Conservation (phyloP, 345 rosid species). For the Adansonia digitata region DNA sequence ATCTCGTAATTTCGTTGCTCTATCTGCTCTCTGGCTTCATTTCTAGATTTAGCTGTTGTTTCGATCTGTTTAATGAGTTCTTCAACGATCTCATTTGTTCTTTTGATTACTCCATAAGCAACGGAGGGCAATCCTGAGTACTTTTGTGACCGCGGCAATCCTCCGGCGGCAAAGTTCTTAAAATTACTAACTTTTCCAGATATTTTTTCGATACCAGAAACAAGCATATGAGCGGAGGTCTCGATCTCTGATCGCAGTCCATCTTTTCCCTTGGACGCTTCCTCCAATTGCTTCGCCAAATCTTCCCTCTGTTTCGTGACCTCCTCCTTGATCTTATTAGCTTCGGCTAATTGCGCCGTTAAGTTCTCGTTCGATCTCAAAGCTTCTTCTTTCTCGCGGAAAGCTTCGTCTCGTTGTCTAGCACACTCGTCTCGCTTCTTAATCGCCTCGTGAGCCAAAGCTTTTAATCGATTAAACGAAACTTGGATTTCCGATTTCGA, state of each 20-base stretch:
- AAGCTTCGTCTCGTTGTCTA: slow-evolving; percentile 73
- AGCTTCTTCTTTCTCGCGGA: slow-evolving; percentile 64
- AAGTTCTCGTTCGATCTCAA: slow-evolving; percentile 39
- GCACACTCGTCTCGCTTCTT: slow-evolving; percentile 72
- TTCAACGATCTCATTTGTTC: slow-evolving; percentile 92
- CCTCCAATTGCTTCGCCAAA: slow-evolving; percentile 49
- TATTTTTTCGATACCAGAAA: slow-evolving; percentile 91
- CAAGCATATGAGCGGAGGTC: slow-evolving; percentile 79
- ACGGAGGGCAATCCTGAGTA: slow-evolving; percentile 72
- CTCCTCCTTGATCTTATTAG: slow-evolving; percentile 49
- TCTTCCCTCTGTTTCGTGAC: slow-evolving; percentile 50
- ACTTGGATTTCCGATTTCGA: slow-evolving; percentile 63
- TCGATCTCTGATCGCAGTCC: slow-evolving; percentile 68
- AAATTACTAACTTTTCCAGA: slow-evolving; percentile 74
- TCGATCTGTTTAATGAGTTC: slow-evolving; percentile 82
- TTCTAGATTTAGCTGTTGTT: slow-evolving; percentile 51
- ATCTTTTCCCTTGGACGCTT: slow-evolving; percentile 53
- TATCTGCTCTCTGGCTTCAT: slow-evolving; percentile 88
- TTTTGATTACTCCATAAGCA: slow-evolving; percentile 84
- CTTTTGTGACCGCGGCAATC: slow-evolving; percentile 79
- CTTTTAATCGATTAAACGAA: slow-evolving; percentile 62
- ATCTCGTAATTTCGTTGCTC: slow-evolving; percentile 95
- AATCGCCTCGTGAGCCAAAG: slow-evolving; percentile 77
- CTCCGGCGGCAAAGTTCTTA: slow-evolving; percentile 67
- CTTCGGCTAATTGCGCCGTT: slow-evolving; percentile 43